Percentiles rank a stretch among this genome's conserved stretches.
Evolutionary conservation across 2,329 filamentous ascomycete genomes (phyloP).

Genomic region (Cladophialophora carrionii): DNA sequence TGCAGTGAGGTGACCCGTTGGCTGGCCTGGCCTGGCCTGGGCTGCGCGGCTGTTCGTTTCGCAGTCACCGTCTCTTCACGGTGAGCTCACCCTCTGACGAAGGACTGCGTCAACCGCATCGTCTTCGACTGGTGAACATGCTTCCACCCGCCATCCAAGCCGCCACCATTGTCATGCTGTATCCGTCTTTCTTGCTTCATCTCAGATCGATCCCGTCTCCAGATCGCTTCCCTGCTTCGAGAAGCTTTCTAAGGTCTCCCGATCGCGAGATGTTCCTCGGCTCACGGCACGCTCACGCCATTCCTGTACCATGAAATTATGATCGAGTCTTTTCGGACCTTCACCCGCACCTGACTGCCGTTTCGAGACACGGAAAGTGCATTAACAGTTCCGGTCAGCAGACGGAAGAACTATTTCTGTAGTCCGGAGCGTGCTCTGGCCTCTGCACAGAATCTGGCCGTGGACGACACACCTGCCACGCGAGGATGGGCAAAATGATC

Average conservation of each 20-base stretch:
- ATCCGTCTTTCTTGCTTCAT: conserved; percentile 9
- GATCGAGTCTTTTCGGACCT: not conserved
- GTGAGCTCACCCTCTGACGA: not conserved
- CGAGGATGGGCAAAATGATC: conserved; percentile 4
- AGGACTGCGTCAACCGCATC: not conserved
- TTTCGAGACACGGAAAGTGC: not conserved
- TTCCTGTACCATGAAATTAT: too few relatives aligned
- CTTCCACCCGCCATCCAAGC: conserved; percentile 3
- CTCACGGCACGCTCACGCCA: conserved; percentile 24
- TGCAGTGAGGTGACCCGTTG: not conserved
- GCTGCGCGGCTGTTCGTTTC: not conserved
- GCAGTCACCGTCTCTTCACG: not conserved
- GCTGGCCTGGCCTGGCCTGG: too few relatives aligned
- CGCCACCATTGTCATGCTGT: conserved; percentile 12
- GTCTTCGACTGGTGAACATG: not conserved
- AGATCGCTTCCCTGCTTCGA: conserved; percentile 23
- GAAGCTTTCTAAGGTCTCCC: conserved; percentile 21
- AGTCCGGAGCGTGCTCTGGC: not conserved
- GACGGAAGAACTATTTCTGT: not conserved
- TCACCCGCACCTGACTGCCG: not conserved
- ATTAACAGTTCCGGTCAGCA: not conserved
- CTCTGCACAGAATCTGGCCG: not conserved
- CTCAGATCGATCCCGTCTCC: conserved; percentile 14
- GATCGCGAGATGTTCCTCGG: conserved; percentile 24
- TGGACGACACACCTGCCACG: not conserved